Base-by-base conservation (phyloP, 352 stramenopile genomes). In the Thalassiosira gravida region DNA sequence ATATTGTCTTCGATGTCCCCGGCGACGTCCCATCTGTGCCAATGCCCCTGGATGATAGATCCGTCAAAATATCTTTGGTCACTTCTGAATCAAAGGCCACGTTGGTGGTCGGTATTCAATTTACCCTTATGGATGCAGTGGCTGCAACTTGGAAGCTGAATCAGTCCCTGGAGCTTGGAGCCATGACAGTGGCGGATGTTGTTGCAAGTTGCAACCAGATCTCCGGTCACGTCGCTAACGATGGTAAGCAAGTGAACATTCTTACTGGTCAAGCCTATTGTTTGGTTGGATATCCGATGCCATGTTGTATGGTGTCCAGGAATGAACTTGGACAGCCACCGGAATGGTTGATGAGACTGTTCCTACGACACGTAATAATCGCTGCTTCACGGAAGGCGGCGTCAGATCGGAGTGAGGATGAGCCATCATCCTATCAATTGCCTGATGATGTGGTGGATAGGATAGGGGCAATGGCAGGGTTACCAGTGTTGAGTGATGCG, bases 171-270 rank as follows among this genome's bases (percentile, higher is more conserved):
- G 18, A 59, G 22, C 50, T 59, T 13, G 22, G 22, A 14, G 14
- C 20, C 2, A 18, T 7, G 2, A 39, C 2, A 9, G 5, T 14
- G 7, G 11, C 20, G 1, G 50, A 59, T 39, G 6, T 59, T 59
- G 25, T 37, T 14, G 7, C 35, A 20, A 39, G 18, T 37, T 59
- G 22, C 50, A 20, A 39, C 2, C 50, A 59, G 35, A 3, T 37
- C 2, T 39, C 25, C 16, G 50, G 50, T 22, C 8, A 39, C 16
- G 1, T 39, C 6, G 5, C 50, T 1, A 59, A 59, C 16, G 50
- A 59, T 27, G 30, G 30, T 11, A 59, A 59, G 16, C 50, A 59
- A 18, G 30, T 59, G 20, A 35, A 39, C 25, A 59, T 59, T 6
- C 30, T 59, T 3, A 59, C 50, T 22, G 50, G 50, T 20, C 50